A percentile compares a stretch with the other conserved stretches of the same genome.
These are phyloP conservation scores for Cladosporium oxysporum DNA, from an alignment of 2,329 filamentous ascomycete species.

Conservation along the genomic window DNA sequence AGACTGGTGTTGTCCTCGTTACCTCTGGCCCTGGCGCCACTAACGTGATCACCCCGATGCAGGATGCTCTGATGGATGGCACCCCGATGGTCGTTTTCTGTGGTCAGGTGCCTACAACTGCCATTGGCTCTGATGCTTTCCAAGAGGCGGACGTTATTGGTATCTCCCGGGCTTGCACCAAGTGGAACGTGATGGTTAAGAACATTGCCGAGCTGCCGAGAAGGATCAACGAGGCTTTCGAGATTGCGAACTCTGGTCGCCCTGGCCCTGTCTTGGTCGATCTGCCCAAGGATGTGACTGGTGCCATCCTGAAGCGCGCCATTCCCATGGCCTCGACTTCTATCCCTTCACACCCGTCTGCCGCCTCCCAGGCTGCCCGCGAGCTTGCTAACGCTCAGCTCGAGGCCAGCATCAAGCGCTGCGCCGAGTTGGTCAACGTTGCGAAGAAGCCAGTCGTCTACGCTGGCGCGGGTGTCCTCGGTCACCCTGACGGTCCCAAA, in stretches of 20 bases:
- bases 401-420: conserved; percentile 69
- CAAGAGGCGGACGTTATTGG: conserved; percentile 94
- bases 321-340: conserved; percentile 70
- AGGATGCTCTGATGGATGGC: conserved; percentile 92
- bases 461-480: conserved; percentile 86
- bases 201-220: conserved; percentile 88
- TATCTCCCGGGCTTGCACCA: conserved; percentile 92
- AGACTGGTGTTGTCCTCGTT: conserved; percentile 92
- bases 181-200: conserved; percentile 99
- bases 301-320: conserved; percentile 75
- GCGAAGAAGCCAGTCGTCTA: conserved; percentile 96
- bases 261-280: conserved; percentile 95
- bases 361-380: conserved; percentile 78
- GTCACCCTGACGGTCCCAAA: conserved; percentile 73
- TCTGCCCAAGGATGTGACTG: conserved; percentile 94
- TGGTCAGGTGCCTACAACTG: conserved; percentile 85
- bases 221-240: conserved; percentile 95
- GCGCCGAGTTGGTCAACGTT: conserved; percentile 79
- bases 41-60: conserved; percentile 94
- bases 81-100: conserved; percentile 95
- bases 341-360: conserved; percentile 77
- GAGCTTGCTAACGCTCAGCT: conserved; percentile 73
- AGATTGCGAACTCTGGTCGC: conserved; percentile 92
- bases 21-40: conserved; percentile 96
- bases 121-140: conserved; percentile 94